Conservation (phyloP, 805 yeast species). For the Ogataea dorogensis region DNA sequence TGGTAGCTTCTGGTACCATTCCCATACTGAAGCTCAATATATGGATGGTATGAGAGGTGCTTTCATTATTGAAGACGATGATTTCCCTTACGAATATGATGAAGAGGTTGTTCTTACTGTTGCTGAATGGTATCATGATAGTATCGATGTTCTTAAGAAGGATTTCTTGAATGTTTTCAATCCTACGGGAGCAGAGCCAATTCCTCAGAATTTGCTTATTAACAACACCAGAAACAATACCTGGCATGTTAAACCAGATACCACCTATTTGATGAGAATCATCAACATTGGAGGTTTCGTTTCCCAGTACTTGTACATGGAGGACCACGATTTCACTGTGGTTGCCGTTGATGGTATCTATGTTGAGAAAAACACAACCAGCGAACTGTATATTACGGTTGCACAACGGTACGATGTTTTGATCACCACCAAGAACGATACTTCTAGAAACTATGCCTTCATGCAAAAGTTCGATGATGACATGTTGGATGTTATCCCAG, state of each 20-base stretch:
- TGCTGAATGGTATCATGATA: constrained; percentile 86
- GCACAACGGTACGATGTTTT: constrained; percentile 91
- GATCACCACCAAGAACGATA: constrained; percentile 64
- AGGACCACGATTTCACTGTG: constrained; percentile 81
- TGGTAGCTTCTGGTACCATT: constrained; percentile 97
- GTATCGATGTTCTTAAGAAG: constrained; percentile 48
- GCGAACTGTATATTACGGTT: constrained; percentile 72
- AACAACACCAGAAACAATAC: constrained; percentile 78
- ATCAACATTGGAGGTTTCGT: constrained; percentile 89
- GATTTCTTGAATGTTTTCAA: constrained; percentile 69
- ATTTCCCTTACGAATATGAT: constrained; percentile 70
- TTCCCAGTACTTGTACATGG: constrained; percentile 84
- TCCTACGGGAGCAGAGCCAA: constrained; percentile 98
- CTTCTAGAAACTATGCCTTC: constrained; percentile 70
- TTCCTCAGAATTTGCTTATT: constrained; percentile 77
- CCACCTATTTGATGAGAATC: constrained; percentile 77
- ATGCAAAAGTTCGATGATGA: constrained; percentile 77
- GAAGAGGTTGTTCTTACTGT: constrained; percentile 70
- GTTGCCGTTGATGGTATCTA: constrained; percentile 92
- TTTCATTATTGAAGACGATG: constrained; percentile 66
- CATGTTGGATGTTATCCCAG: constrained; percentile 78
- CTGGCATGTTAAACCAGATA: constrained; percentile 80
- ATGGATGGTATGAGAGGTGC: constrained; percentile 90
- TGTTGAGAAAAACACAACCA: constrained; percentile 71
- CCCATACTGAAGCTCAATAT: constrained; percentile 86